These are phyloP conservation scores for Kluyveromyces wickerhamii DNA, from an alignment of 805 yeast species.

Conservation along the genomic window DNA sequence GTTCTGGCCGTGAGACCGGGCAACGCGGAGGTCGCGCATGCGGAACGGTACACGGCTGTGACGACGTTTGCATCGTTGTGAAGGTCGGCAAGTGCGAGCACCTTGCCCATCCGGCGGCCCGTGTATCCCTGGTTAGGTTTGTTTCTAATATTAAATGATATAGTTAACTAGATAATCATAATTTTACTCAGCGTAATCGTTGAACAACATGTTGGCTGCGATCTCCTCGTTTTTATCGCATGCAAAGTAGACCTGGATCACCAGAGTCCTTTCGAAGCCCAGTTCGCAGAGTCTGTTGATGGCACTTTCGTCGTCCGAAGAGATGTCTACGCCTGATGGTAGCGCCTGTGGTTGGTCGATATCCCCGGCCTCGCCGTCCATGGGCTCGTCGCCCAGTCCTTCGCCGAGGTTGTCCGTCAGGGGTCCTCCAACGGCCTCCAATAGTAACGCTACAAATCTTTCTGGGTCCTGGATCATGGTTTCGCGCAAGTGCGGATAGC, in stretches of 20 bases:
- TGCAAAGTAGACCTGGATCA: constrained; percentile 90
- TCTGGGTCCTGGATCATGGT: constrained; percentile 84
- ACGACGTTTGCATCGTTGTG: constrained; percentile 26
- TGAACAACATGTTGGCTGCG: constrained; percentile 86
- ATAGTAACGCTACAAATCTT: constrained; percentile 65
- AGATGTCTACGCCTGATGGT: constrained; percentile 43
- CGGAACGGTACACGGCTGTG: constrained; percentile 21
- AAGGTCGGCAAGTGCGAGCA: constrained; percentile 6
- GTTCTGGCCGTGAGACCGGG: constrained; percentile 67
- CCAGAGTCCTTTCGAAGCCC: constrained; percentile 84
- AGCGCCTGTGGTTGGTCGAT: constrained; percentile 28
- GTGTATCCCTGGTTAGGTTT: neutral
- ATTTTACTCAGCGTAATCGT: constrained; percentile 38
- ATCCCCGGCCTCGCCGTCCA: constrained; percentile 30
- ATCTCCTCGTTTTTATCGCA: constrained; percentile 97
- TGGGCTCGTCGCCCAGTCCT: constrained; percentile 12
- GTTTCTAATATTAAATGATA: neutral
- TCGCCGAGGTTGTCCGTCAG: constrained; percentile 40
- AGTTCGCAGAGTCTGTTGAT: constrained; percentile 81
- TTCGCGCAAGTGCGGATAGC: constrained; percentile 79
- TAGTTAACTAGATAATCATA: neutral
- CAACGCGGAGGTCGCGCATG: constrained; percentile 43
- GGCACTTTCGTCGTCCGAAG: constrained; percentile 85
- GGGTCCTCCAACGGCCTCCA: constrained; percentile 49
- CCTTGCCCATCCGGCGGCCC: no score